Percentiles rank a stretch among this genome's conserved stretches.
Conservation (phyloP, 2,329 filamentous ascomycete genomes). For the Arthrobotrys entomopaga region DNA sequence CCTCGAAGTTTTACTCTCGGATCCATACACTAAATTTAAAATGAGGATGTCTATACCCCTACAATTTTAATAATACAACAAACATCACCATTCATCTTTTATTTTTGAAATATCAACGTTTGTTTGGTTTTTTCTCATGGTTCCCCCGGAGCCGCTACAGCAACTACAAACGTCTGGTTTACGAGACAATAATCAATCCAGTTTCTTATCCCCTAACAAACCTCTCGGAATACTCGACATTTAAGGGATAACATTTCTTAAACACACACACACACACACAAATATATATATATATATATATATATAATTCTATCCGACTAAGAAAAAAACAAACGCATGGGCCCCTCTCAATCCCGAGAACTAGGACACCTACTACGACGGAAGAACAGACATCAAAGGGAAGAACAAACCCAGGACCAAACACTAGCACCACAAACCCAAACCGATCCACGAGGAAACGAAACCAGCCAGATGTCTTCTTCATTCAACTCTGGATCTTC, state of each 20-base stretch:
- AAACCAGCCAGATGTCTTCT: constrained; percentile 19
- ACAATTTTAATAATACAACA: no score
- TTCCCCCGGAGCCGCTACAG: neutral
- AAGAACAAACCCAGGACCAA: constrained; percentile 14
- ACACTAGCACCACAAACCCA: neutral
- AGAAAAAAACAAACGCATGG: constrained; percentile 26
- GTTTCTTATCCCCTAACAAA: neutral
- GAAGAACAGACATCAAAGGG: constrained; percentile 9
- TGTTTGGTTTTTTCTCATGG: neutral
- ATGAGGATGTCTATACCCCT: constrained; percentile 6
- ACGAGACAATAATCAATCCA: constrained; percentile 16
- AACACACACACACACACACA: neutral
- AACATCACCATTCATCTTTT: neutral
- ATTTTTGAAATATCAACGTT: neutral
- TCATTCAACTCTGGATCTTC: constrained; percentile 20
- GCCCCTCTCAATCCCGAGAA: constrained; percentile 47
- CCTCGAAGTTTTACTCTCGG: no score
- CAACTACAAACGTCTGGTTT: constrained; percentile 21
- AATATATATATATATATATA: neutral
- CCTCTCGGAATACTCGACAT: neutral
- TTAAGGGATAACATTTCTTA: no score
- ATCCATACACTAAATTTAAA: neutral
- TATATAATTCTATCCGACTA: neutral
- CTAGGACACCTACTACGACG: constrained; percentile 37
- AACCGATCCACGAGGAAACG: constrained; percentile 2